Evolutionary conservation across 2,329 filamentous ascomycete species (phyloP).

Genomic region (Aspergillus sp.): DNA sequence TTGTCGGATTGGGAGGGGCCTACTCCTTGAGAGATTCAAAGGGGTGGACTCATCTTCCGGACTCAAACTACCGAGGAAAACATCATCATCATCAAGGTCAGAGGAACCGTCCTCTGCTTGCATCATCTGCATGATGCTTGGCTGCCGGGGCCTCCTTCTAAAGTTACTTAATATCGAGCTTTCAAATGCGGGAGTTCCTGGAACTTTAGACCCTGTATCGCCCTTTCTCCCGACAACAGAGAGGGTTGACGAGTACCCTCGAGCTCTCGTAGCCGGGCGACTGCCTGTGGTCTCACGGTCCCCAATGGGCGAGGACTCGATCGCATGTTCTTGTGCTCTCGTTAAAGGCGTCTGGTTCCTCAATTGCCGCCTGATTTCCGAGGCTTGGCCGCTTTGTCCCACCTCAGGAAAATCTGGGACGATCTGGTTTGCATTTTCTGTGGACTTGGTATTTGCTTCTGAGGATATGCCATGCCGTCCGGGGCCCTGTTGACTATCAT

Average conservation of each 20-base stretch:
- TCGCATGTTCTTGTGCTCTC: constrained; percentile 35
- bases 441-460: constrained; percentile 5
- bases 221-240: constrained; percentile 42
- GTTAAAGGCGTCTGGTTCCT: constrained; percentile 35
- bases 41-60: constrained; percentile 51
- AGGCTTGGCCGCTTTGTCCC: constrained; percentile 13
- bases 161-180: constrained; percentile 49
- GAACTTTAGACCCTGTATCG: constrained; percentile 37
- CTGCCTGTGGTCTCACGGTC: constrained; percentile 37
- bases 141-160: constrained; percentile 46
- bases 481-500: background rate
- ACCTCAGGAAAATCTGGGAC: constrained; percentile 8
- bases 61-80: constrained; percentile 46
- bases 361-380: constrained; percentile 24
- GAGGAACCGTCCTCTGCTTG: constrained; percentile 44
- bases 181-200: constrained; percentile 46
- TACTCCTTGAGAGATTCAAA: constrained; percentile 38
- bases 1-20: constrained; percentile 30
- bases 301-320: constrained; percentile 38
- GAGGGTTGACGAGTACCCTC: constrained; percentile 44
- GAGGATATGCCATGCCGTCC: constrained; percentile 3
- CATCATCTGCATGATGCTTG: constrained; percentile 49
- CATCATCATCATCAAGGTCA: constrained; percentile 42
- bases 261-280: constrained; percentile 39
- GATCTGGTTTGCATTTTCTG: constrained; percentile 2